phyloP scores from a whole-genome alignment of 306 rosid species.

The Abrus pulchellus region DNA sequence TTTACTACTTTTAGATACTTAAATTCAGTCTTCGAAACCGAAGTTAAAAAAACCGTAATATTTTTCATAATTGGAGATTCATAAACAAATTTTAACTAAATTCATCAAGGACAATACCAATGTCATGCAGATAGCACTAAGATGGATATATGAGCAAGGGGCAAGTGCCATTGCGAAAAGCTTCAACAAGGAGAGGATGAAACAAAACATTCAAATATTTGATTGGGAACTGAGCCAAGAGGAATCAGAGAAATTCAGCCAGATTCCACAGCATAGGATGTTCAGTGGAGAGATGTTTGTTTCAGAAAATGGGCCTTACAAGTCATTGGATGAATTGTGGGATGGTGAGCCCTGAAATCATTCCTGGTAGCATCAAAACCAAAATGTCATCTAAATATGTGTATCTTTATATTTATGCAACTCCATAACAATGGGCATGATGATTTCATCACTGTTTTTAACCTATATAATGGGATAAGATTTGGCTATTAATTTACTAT shows the following conservation, averaged over 20 bases:
- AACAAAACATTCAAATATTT: conserved; percentile 57
- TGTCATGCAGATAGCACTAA: conserved; percentile 47
- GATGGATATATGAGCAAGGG: conserved; percentile 50
- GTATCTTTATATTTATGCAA: too few species aligned
- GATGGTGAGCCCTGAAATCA: conserved; percentile 49
- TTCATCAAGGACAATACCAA: background rate
- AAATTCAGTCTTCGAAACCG: too few species aligned
- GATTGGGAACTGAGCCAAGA: conserved; percentile 38
- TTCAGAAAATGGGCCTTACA: conserved; percentile 55
- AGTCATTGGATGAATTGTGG: conserved; percentile 54
- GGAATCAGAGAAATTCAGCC: conserved; percentile 43
- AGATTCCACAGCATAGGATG: conserved; percentile 55
- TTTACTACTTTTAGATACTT: too few species aligned
- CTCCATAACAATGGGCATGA: too few species aligned
- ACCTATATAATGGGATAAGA: too few species aligned
- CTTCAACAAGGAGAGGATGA: conserved; percentile 67
- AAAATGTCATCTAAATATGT: background rate
- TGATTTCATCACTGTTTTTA: too few species aligned
- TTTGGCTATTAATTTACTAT: too few species aligned
- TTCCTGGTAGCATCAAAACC: background rate
- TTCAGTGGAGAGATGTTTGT: conserved; percentile 21
- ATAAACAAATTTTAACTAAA: background rate
- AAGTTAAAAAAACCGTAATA: too few species aligned
- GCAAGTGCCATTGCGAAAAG: conserved; percentile 48
- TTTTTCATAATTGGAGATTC: background rate